Base-by-base conservation (phyloP, 176 grass and related monocot species). In the Melocanna baccifera region DNA sequence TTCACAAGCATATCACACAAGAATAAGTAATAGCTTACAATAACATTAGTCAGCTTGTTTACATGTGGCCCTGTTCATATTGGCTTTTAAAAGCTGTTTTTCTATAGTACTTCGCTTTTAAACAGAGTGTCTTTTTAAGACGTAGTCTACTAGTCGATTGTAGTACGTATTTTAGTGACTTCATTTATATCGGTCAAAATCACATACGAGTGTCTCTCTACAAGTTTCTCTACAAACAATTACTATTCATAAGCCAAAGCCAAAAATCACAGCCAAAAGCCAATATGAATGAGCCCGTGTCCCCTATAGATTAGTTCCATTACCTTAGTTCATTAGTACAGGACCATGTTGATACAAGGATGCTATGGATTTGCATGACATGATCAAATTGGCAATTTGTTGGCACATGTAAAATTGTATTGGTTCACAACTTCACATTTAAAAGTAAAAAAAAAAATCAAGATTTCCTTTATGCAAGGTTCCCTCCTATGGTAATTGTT, bases 311-410 rank as follows among this genome's bases (percentile, higher is more conserved):
- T 69, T 9, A 76, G 41, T 71, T 71, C 22, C 12, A 29, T 55
- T 88, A 66, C n/a, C 45, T 53, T 66, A 41, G 23, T 77, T 47
- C 19, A 52, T 50, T 42, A 51, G 37, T 29, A 53, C 73, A 83
- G 47, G 45, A 47, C 8, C 58, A 77, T 83, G 70, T 76, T 65
- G 46, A 71, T 19, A 78, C 3, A 78, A 41, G 53, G 70, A 30
- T 82, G 80, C 19, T 77, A 69, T 63, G 42, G 53, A 30, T 34
- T 11, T 61, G 11, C 42, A 51, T 51, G 65, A 52, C 48, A 71
- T 63, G 20, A 14, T 43, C 36, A 72, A 50, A 16, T 61, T 65
- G 20, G 34, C 23, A 62, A 83, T 22, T 22, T 59, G 26, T 67
- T 42, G 15, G 48, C 43, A 19, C 13, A 72, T 20, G 11, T 5